Conservation (phyloP, 805 yeast genomes). For the Candida jianshihensis region DNA sequence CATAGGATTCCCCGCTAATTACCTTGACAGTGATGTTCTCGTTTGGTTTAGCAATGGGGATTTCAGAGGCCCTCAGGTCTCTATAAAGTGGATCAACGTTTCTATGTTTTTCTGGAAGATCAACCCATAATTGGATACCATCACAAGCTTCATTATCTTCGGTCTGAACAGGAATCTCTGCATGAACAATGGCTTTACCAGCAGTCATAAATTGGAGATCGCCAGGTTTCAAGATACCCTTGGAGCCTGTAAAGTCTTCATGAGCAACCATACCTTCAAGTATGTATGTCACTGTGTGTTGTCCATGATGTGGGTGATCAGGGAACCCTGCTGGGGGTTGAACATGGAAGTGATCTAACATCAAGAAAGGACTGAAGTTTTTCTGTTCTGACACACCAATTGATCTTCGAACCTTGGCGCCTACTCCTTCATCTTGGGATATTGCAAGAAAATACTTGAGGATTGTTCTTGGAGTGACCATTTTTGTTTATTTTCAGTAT, state of each 20-base stretch:
- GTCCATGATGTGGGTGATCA: constrained; percentile 80
- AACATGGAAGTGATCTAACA: constrained; percentile 73
- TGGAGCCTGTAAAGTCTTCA: constrained; percentile 83
- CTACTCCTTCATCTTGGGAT: constrained; percentile 80
- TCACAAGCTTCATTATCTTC: constrained; percentile 42
- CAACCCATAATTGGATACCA: constrained; percentile 88
- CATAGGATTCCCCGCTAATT: constrained; percentile 71
- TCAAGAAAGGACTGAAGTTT: constrained; percentile 73
- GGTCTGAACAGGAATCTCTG: constrained; percentile 71
- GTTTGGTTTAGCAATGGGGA: constrained; percentile 60
- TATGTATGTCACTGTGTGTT: constrained; percentile 70
- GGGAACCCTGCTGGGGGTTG: constrained; percentile 69
- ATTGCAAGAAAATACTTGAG: constrained; percentile 47
- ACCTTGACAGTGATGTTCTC: constrained; percentile 64
- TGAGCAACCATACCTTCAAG: constrained; percentile 66
- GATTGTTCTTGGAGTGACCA: constrained; percentile 36
- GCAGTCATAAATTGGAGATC: constrained; percentile 94
- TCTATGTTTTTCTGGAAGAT: constrained; percentile 60
- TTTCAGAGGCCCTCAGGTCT: constrained; percentile 62
- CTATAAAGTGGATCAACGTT: constrained; percentile 68
- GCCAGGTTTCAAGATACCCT: constrained; percentile 70
- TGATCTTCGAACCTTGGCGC: constrained; percentile 80
- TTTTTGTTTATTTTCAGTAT: constrained; percentile 3
- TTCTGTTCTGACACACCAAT: constrained; percentile 63
- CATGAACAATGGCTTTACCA: constrained; percentile 79